Conservation (phyloP, 75 land plant genomes). For the Ceratopteris richardii region DNA sequence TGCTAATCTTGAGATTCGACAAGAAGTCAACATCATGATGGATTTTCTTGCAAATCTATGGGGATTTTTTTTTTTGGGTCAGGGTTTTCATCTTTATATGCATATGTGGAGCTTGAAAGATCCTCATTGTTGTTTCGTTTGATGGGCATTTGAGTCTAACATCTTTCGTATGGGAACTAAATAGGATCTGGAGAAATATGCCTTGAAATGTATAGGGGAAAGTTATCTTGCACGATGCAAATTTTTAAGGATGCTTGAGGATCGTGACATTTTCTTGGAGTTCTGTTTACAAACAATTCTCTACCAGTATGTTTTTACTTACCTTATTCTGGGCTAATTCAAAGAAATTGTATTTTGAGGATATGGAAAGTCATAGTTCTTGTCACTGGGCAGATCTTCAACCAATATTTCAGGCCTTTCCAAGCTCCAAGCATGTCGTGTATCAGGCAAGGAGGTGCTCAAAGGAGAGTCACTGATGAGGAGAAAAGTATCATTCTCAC, state of each 20-base stretch:
- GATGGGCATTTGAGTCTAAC: too few species aligned
- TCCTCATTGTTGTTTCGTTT: too few species aligned
- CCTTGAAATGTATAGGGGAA: constrained; percentile 46
- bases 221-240: constrained; percentile 39
- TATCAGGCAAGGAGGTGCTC: constrained; percentile 61
- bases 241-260: constrained; percentile 19
- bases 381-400: not conserved
- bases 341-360: too few species aligned
- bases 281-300: constrained; percentile 69
- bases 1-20: too few species aligned
- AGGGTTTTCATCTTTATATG: too few species aligned
- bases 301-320: constrained; percentile 50
- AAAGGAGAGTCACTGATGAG: constrained; percentile 43
- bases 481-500: constrained; percentile 47
- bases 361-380: too few species aligned
- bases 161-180: too few species aligned
- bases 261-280: constrained; percentile 48
- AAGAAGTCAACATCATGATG: too few species aligned
- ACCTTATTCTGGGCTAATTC: constrained; percentile 33
- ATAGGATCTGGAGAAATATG: constrained; percentile 64
- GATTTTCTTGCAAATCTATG: too few species aligned
- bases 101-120: too few species aligned
- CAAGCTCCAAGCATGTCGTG: constrained; percentile 43
- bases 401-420: constrained; percentile 66
- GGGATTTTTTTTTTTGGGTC: too few species aligned